These are phyloP conservation scores for Ceratocystis huliohia DNA, from an alignment of 2,329 filamentous ascomycete genomes.

Conservation along the genomic window DNA sequence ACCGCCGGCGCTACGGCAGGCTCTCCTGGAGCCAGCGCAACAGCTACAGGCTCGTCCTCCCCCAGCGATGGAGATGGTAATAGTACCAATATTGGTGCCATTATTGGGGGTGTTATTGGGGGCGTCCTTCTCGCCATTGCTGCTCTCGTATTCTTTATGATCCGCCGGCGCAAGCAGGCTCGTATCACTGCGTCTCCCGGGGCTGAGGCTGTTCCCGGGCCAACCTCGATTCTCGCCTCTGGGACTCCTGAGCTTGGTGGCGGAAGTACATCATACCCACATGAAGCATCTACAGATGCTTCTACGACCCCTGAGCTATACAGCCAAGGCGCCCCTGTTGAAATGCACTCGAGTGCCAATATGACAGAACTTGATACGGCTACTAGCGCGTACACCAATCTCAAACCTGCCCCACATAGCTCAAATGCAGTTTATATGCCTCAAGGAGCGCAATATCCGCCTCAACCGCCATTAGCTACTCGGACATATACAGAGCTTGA, in stretches of 20 bases:
- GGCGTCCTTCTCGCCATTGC: constrained; percentile 25
- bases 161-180: constrained; percentile 6
- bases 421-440: not conserved
- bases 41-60: constrained; percentile 8
- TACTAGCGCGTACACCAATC: too few species aligned
- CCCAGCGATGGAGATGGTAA: constrained; percentile 14
- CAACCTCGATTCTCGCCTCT: constrained; percentile 10
- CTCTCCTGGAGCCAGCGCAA: constrained; percentile 11
- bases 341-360: not conserved
- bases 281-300: not conserved
- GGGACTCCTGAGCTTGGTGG: constrained; percentile 8
- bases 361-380: not conserved
- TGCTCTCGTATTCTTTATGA: constrained; percentile 26
- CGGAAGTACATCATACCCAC: not conserved
- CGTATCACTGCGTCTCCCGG: not conserved
- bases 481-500: not conserved
- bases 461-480: not conserved
- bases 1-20: constrained; percentile 19
- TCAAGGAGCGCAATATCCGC: not conserved
- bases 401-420: not conserved
- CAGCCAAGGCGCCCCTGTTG: constrained; percentile 31
- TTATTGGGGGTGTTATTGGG: constrained; percentile 28
- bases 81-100: constrained; percentile 26
- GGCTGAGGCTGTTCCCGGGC: not conserved
- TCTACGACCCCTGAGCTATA: not conserved